Evolutionary conservation across 495 filamentous ascomycete genomes (phyloP).

Genomic region (Bathelium albidoporum): DNA sequence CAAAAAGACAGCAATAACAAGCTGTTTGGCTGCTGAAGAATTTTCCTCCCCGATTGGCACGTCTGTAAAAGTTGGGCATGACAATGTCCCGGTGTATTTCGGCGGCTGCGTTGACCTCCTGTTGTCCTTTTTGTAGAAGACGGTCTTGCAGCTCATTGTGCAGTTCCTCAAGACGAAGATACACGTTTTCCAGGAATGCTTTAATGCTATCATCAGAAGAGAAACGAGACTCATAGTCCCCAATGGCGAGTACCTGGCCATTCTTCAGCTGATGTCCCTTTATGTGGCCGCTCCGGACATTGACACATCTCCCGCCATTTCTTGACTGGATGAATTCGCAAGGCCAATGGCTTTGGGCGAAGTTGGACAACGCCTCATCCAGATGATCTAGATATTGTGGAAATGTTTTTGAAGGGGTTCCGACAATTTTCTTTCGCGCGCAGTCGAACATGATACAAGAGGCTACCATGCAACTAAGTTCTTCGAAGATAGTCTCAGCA

Average conservation of each 20-base stretch:
- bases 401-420: constrained; percentile 19
- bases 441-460: constrained; percentile 46
- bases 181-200: constrained; percentile 17
- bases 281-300: constrained; percentile 35
- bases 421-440: constrained; percentile 31
- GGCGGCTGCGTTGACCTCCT: constrained; percentile 19
- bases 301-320: constrained; percentile 31
- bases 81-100: constrained; percentile 28
- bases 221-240: constrained; percentile 38
- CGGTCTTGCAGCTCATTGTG: constrained; percentile 17
- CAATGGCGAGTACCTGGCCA: constrained; percentile 38
- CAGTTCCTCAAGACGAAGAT: constrained; percentile 8
- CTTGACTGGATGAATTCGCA: constrained; percentile 33
- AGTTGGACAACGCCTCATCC: constrained; percentile 39
- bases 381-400: constrained; percentile 31
- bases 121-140: constrained; percentile 25
- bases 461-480: constrained; percentile 42
- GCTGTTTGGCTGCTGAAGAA: constrained; percentile 30
- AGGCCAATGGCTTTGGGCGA: constrained; percentile 39
- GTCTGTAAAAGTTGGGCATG: constrained; percentile 26
- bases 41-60: constrained; percentile 11
- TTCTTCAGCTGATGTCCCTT: constrained; percentile 44
- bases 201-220: constrained; percentile 27
- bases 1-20: constrained; percentile 48
- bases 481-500: constrained; percentile 34